These are phyloP conservation scores for Pleurotus salmoneostramineus DNA, from an alignment of 768 basidiomycete species.

Conservation along the genomic window DNA sequence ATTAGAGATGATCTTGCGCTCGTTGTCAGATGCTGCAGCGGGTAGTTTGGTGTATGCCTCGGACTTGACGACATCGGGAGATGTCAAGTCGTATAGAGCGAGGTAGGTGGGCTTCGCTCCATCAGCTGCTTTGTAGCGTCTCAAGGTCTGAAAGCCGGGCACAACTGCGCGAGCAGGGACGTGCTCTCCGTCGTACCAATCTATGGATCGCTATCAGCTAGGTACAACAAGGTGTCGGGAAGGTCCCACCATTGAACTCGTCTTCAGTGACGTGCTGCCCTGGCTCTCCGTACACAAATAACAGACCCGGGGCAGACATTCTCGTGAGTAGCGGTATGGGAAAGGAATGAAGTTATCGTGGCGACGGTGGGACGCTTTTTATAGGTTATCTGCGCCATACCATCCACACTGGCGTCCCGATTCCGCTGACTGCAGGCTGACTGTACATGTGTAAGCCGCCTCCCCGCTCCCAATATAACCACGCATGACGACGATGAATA, in stretches of 20 bases:
- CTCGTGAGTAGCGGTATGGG: background rate
- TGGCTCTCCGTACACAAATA: conserved; percentile 25
- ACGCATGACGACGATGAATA: no score
- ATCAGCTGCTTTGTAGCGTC: conserved; percentile 24
- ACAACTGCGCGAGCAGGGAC: conserved; percentile 23
- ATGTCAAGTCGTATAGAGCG: conserved; percentile 24
- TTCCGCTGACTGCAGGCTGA: background rate
- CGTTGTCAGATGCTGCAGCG: conserved; percentile 19
- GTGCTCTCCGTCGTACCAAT: conserved; percentile 31
- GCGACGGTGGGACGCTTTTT: background rate
- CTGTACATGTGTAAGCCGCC: background rate
- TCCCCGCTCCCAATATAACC: background rate
- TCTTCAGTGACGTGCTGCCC: conserved; percentile 21
- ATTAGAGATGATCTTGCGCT: conserved; percentile 19
- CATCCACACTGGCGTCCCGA: background rate
- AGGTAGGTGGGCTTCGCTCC: conserved; percentile 22
- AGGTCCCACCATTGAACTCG: conserved; percentile 22
- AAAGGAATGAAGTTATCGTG: background rate
- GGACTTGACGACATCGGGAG: conserved; percentile 16
- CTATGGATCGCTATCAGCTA: conserved; percentile 11
- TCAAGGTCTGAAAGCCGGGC: conserved; percentile 21
- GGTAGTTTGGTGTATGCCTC: conserved; percentile 20
- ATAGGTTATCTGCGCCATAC: background rate
- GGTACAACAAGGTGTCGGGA: background rate
- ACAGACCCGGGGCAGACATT: conserved; percentile 14